These are phyloP conservation scores for Trichomonas vaginalis DNA, from an alignment of 208 protist species.

Conservation along the genomic window DNA sequence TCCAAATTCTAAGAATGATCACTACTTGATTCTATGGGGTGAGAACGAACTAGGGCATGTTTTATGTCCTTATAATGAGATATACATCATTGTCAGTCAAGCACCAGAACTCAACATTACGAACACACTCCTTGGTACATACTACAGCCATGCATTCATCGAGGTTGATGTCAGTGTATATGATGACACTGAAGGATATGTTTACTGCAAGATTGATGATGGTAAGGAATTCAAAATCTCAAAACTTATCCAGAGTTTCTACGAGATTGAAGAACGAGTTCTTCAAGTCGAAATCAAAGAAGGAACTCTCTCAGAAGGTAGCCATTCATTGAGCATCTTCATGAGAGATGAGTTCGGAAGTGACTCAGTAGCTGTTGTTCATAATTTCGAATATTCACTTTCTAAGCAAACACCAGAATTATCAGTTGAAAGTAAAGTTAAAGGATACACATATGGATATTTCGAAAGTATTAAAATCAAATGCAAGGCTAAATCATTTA, in stretches of 20 bases:
- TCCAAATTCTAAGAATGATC: background rate
- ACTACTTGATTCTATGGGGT: background rate
- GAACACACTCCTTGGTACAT: background rate
- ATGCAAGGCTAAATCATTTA: background rate
- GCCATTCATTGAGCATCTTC: too few relatives aligned
- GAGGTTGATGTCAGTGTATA: background rate
- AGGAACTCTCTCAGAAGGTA: too few relatives aligned
- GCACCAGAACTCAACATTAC: background rate
- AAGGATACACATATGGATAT: background rate
- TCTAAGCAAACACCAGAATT: background rate
- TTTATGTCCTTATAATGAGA: background rate
- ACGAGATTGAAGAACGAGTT: background rate
- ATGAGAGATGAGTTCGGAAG: too few relatives aligned
- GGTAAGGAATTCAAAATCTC: background rate
- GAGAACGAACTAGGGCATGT: background rate
- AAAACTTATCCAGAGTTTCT: background rate
- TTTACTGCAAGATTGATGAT: background rate
- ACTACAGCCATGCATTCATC: background rate
- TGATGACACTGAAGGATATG: background rate
- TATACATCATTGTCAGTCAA: background rate
- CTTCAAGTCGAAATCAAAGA: background rate
- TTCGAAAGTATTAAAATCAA: background rate
- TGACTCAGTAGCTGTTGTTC: too few relatives aligned
- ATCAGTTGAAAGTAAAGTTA: background rate
- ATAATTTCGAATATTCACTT: background rate